Base-by-base conservation (phyloP, 805 yeast genomes). In the Candida boidinii region DNA sequence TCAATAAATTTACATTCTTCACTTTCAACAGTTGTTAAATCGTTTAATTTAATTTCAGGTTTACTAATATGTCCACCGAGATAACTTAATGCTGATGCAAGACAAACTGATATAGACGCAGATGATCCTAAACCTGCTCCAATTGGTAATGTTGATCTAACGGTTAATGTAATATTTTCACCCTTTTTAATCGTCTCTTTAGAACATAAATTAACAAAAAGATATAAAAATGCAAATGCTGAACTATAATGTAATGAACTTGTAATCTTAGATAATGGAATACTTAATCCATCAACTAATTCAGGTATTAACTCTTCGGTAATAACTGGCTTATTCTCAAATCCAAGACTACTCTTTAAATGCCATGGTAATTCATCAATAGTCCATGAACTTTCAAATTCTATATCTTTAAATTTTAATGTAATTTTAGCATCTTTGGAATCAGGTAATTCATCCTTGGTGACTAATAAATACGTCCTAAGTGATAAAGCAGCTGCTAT, bases 51-150 rank as follows among this genome's bases (percentile, higher is more conserved):
- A 16, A 60, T 29, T 0, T 52, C 22, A 3, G 80, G 72, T 2
- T 48, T 44, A 3, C 43, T 31, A 13, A 81, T 60, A 40, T 71
- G 76, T 3, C 71, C 72, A 0, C 84, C 82, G 16, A 79, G 50
- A 22, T 73, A 57, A 3, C 78, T 60, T 50, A 90, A 62, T 0
- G 92, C 94, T 12, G 90, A 63, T 0, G 94, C 71, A 23, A 92
- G 52, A 48, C 92, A 79, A 4, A 92, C 97, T 1, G 94, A 74
- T 13, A 85, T 72, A 2, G 95, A 77, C 0, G 97, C 97, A 28
- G 95, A 83, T 1, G 95, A 84, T 0, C 98, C 98, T 30, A 92
- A 66, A 0, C 98, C 98, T 1, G 98, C 96, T 25, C 98, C 96
- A 30, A 90, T 80, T 1, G 98, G 98, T 31, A 88, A 62, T 1